These are phyloP conservation scores for Tetradesmus lagerheimii DNA, from an alignment of 139 green algal species.

Conservation along the genomic window DNA sequence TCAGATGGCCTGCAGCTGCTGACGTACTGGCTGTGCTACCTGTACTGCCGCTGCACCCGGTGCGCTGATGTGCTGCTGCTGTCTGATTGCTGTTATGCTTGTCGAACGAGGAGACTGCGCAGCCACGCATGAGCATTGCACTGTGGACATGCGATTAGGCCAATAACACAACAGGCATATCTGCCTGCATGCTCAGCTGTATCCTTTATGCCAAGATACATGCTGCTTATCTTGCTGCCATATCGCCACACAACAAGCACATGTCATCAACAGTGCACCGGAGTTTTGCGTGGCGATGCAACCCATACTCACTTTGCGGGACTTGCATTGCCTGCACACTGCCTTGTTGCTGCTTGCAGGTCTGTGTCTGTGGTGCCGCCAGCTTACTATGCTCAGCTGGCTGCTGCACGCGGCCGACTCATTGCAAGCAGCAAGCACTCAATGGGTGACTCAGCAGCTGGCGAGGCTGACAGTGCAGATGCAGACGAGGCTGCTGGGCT, in stretches of 20 bases:
- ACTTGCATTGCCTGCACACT: neutral
- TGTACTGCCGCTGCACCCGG: constrained; percentile 84
- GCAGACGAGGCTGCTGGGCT: neutral
- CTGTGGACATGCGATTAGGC: too few species aligned
- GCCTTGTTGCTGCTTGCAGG: constrained; percentile 39
- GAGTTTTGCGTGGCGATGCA: too few species aligned
- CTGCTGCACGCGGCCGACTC: constrained; percentile 61
- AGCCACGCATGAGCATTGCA: too few species aligned
- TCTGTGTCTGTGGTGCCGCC: constrained; percentile 72
- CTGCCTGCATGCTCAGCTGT: too few species aligned
- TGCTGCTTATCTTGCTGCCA: too few species aligned
- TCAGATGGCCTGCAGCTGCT: constrained; percentile 85
- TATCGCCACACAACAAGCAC: too few species aligned
- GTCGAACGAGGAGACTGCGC: too few species aligned
- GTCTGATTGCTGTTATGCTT: neutral
- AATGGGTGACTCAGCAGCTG: neutral
- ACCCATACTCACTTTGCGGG: too few species aligned
- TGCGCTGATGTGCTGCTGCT: neutral
- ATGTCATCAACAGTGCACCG: too few species aligned
- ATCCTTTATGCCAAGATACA: too few species aligned
- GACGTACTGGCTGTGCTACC: constrained; percentile 91
- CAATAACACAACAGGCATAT: too few species aligned
- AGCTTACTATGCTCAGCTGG: constrained; percentile 84
- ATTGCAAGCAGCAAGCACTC: neutral
- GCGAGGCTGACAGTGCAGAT: neutral